These are phyloP conservation scores for Oryza glumipatula DNA, from an alignment of 176 grass and related monocot species.

Conservation along the genomic window DNA sequence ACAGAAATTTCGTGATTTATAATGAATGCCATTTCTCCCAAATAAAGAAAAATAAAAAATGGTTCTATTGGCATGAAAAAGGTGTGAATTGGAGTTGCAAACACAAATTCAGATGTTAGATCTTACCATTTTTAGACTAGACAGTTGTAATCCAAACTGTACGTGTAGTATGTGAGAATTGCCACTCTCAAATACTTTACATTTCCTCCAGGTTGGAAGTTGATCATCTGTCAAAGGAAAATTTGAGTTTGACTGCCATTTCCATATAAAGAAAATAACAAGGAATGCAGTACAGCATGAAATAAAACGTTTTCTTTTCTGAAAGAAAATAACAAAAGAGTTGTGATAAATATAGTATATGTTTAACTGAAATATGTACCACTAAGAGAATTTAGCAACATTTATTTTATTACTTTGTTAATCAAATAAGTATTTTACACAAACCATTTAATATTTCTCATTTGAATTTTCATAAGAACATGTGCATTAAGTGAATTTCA, in stretches of 20 bases:
- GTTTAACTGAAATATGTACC: not conserved
- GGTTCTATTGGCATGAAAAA: slow-evolving; percentile 1
- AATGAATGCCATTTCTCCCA: slow-evolving; percentile 4
- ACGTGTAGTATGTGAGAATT: slow-evolving; percentile 65
- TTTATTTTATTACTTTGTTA: slow-evolving; percentile 2
- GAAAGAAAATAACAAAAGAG: not conserved
- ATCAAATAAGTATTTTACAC: slow-evolving; percentile 11
- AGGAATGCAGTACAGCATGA: not conserved
- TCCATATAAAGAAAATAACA: slow-evolving; percentile 11
- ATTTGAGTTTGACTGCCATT: not conserved
- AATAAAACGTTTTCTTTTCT: not conserved
- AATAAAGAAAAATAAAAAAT: not conserved
- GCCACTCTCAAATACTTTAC: slow-evolving; percentile 71
- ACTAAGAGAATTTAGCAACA: slow-evolving; percentile 7
- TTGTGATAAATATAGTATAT: not conserved
- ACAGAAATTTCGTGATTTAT: not conserved
- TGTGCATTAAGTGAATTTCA: slow-evolving; percentile 15
- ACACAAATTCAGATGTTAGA: slow-evolving; percentile 18
- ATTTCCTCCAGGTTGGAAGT: slow-evolving; percentile 74
- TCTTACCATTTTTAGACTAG: slow-evolving; percentile 90
- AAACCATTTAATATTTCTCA: not conserved
- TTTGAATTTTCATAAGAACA: slow-evolving; percentile 26
- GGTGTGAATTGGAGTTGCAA: not conserved
- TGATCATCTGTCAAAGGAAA: slow-evolving; percentile 64
- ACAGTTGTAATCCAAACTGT: slow-evolving; percentile 61